Evolutionary conservation across 2,329 filamentous ascomycete species (phyloP).

Genomic region (Pseudogymnoascus sp.): DNA sequence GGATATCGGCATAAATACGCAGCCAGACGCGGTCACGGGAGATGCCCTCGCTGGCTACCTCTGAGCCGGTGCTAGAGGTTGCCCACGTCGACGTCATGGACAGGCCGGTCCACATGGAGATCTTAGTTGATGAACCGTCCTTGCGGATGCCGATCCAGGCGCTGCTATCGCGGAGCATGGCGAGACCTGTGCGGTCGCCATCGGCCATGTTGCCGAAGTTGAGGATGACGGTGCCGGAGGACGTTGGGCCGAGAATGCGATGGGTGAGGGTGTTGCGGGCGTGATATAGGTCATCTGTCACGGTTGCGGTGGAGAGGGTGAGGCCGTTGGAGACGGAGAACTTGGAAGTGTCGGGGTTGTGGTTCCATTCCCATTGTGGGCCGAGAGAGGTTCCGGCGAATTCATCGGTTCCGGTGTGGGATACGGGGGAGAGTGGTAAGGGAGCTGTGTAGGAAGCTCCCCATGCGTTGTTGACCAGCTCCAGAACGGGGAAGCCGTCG

Average conservation of each 20-base stretch:
- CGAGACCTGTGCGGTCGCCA: slow-evolving; percentile 46
- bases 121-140: slow-evolving; percentile 23
- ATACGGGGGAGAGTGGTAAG: slow-evolving; percentile 23
- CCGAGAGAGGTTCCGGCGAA: slow-evolving; percentile 39
- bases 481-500: slow-evolving; percentile 45
- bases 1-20: slow-evolving; percentile 32
- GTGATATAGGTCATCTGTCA: slow-evolving; percentile 44
- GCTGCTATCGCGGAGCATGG: slow-evolving; percentile 45
- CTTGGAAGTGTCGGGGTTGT: slow-evolving; percentile 47
- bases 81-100: slow-evolving; percentile 30
- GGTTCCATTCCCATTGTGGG: slow-evolving; percentile 54
- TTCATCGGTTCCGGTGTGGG: slow-evolving; percentile 36
- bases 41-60: slow-evolving; percentile 19
- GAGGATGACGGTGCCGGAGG: slow-evolving; percentile 42
- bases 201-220: slow-evolving; percentile 42
- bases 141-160: slow-evolving; percentile 47
- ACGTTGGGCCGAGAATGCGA: slow-evolving; percentile 38
- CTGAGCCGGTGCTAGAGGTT: slow-evolving; percentile 26
- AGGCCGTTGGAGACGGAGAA: slow-evolving; percentile 40
- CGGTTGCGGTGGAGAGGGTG: slow-evolving; percentile 40
- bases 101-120: slow-evolving; percentile 27
- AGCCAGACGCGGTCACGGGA: slow-evolving; percentile 30
- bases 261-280: slow-evolving; percentile 44
- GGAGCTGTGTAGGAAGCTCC: slow-evolving; percentile 38
- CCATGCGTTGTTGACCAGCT: slow-evolving; percentile 40